phyloP scores from a whole-genome alignment of 1,284 basidiomycete genomes.

The Wallemia ichthyophaga region DNA sequence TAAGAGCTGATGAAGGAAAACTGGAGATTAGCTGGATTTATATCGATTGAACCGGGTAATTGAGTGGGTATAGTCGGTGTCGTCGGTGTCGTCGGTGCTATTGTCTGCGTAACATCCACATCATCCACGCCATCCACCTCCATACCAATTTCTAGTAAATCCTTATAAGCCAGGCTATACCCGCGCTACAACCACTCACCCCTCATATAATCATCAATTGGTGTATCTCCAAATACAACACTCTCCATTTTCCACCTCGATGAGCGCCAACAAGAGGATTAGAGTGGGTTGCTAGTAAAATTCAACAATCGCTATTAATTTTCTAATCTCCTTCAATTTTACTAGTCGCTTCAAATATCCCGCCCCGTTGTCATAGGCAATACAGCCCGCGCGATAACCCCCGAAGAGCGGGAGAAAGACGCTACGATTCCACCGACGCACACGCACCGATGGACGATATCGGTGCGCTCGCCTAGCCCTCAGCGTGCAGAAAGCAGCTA shows the following conservation, averaged over 20 bases:
- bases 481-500: conserved; percentile 20
- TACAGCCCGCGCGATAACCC: neutral
- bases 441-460: conserved; percentile 91
- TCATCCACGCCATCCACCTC: no score
- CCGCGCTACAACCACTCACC: neutral
- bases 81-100: no score
- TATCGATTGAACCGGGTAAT: no score
- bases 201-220: neutral
- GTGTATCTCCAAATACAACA: neutral
- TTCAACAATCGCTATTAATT: no score
- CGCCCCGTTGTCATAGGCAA: neutral
- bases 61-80: no score
- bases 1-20: no score
- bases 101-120: no score
- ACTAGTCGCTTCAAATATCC: neutral
- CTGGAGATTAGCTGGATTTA: no score
- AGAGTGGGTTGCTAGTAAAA: neutral
- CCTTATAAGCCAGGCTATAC: no score
- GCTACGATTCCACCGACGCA: conserved; percentile 26
- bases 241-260: neutral
- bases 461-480: conserved; percentile 32
- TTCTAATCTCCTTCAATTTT: neutral
- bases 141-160: no score
- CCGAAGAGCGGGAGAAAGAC: neutral
- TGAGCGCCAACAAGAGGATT: neutral